These are phyloP conservation scores for Rhodotorula sphaerocarpa DNA, from an alignment of 768 basidiomycete species.

Conservation along the genomic window DNA sequence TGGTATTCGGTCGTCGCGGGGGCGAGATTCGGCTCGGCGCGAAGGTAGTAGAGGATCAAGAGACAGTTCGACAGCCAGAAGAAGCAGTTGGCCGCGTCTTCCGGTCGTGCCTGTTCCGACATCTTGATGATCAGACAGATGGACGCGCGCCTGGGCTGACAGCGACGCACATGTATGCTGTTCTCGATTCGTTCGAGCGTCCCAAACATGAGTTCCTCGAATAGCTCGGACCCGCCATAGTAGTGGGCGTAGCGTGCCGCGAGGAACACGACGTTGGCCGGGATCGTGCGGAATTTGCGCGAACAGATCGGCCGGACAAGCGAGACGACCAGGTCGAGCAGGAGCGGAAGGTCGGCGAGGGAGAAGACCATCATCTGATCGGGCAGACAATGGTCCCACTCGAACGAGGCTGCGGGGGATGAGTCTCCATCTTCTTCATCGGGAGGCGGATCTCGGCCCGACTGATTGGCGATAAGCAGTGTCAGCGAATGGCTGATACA, in stretches of 20 bases:
- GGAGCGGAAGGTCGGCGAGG: conserved; percentile 62
- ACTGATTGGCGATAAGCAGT: no score
- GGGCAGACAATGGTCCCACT: conserved; percentile 56
- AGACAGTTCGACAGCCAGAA: conserved; percentile 95
- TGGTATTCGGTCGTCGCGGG: conserved; percentile 42
- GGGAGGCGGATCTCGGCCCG: conserved; percentile 39
- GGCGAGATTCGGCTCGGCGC: conserved; percentile 41
- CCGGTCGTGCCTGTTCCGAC: conserved; percentile 58
- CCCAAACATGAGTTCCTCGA: conserved; percentile 83
- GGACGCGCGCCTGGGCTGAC: not conserved
- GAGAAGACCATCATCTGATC: conserved; percentile 90
- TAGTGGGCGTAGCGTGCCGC: conserved; percentile 78
- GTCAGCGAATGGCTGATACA: no score
- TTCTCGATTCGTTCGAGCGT: conserved; percentile 89
- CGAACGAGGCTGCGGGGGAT: no score
- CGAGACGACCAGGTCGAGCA: conserved; percentile 72
- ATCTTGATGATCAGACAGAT: not conserved
- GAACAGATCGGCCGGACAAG: conserved; percentile 63
- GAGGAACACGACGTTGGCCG: conserved; percentile 85
- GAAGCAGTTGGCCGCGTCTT: conserved; percentile 74
- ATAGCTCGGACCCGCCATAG: conserved; percentile 80
- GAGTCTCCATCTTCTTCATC: conserved; percentile 48
- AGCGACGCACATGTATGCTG: conserved; percentile 68
- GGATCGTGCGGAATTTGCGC: conserved; percentile 54
- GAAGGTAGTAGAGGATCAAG: conserved; percentile 76